Percentiles rank a stretch among this genome's conserved stretches.
Conservation (phyloP, 805 yeast species). For the Komagataella mondaviorum region DNA sequence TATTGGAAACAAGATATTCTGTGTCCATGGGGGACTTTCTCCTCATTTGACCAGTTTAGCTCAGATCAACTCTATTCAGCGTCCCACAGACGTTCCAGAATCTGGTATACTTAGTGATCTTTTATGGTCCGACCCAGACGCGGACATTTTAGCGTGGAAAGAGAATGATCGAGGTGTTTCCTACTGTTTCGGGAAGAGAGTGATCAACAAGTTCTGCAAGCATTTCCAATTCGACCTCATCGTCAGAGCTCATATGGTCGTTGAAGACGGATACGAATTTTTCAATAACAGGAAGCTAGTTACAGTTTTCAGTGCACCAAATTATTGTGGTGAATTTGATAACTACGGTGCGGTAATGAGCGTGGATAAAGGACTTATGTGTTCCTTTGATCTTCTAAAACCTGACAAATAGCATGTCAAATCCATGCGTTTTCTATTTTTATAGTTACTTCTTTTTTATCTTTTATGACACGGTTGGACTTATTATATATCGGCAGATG, state of each 20-base stretch:
- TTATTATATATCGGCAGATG: neutral
- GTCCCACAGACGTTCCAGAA: constrained; percentile 82
- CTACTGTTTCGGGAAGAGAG: constrained; percentile 60
- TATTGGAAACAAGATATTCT: constrained; percentile 41
- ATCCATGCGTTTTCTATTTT: neutral
- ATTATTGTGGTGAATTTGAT: constrained; percentile 72
- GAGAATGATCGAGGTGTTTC: constrained; percentile 79
- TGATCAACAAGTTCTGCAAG: constrained; percentile 56
- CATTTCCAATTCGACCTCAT: constrained; percentile 63
- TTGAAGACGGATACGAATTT: constrained; percentile 80
- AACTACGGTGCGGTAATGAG: constrained; percentile 75
- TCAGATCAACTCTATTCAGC: constrained; percentile 55
- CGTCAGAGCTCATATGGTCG: constrained; percentile 83
- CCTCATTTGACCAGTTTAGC: constrained; percentile 53
- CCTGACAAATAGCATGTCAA: constrained; percentile 19
- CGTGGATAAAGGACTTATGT: constrained; percentile 52
- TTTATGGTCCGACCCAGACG: constrained; percentile 75
- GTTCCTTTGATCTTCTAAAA: constrained; percentile 59
- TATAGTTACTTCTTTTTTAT: neutral
- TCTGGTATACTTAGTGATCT: constrained; percentile 66
- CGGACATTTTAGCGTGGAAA: constrained; percentile 48
- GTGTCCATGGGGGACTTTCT: constrained; percentile 63
- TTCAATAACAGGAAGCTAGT: constrained; percentile 63
- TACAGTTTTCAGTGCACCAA: constrained; percentile 74
- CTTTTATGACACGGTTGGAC: neutral